Evolutionary conservation across 2,329 filamentous ascomycete genomes (phyloP).

Genomic region (Atkinsonella hypoxylon): DNA sequence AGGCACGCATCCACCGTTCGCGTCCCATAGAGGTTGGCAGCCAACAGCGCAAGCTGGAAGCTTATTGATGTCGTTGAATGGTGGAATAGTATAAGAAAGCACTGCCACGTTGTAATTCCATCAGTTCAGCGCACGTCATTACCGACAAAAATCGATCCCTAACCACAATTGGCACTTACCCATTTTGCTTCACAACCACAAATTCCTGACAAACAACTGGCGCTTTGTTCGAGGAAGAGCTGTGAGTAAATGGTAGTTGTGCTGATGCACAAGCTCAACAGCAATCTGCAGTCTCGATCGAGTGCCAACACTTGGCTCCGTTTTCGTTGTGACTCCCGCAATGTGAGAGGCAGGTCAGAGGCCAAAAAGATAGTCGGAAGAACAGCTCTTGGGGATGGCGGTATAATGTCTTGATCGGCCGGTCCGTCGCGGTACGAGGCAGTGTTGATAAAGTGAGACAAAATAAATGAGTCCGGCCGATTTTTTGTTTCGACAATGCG

Average conservation of each 20-base stretch:
- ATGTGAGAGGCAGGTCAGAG: too few species aligned
- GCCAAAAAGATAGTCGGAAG: neutral
- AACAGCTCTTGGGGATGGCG: neutral
- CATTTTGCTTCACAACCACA: neutral
- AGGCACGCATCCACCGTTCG: slow-evolving; percentile 60
- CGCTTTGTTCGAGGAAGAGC: neutral
- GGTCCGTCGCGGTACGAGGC: neutral
- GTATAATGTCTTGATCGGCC: neutral
- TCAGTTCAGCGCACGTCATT: neutral
- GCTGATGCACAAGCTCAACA: neutral
- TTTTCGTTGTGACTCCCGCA: neutral
- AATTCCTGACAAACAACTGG: neutral
- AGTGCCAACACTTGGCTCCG: neutral
- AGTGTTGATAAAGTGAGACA: slow-evolving; percentile 2
- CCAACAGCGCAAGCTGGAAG: slow-evolving; percentile 50
- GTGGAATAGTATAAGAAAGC: slow-evolving; percentile 38
- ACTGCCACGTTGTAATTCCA: slow-evolving; percentile 1
- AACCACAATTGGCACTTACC: neutral
- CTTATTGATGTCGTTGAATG: slow-evolving; percentile 29
- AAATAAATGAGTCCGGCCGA: neutral
- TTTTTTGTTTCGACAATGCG: neutral
- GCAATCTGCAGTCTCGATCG: neutral
- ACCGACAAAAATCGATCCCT: neutral
- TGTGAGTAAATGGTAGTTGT: neutral
- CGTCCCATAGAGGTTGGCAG: slow-evolving; percentile 54